Percentiles rank a stretch among this genome's conserved stretches.
Evolutionary conservation across 2,329 filamentous ascomycete species (phyloP).

Genomic region (Dothistroma pini): DNA sequence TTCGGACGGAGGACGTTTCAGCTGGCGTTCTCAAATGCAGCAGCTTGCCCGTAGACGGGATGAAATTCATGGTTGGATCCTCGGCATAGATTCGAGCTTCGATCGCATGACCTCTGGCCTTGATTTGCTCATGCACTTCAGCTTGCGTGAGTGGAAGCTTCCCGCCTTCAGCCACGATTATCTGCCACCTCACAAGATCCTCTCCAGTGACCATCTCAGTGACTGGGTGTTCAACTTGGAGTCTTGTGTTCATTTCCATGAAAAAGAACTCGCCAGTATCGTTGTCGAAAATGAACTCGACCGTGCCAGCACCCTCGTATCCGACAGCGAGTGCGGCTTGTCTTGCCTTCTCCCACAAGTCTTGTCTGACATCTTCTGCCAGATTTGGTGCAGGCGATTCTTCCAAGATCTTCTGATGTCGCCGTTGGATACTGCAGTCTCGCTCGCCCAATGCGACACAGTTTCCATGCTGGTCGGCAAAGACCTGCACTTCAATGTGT

Average conservation of each 20-base stretch:
- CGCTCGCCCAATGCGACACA: conserved; percentile 62
- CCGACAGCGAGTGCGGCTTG: conserved; percentile 60
- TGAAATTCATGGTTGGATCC: conserved; percentile 85
- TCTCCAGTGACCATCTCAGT: conserved; percentile 74
- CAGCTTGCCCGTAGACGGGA: conserved; percentile 87
- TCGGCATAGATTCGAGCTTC: conserved; percentile 97
- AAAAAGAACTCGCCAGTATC: conserved; percentile 64
- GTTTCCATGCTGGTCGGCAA: conserved; percentile 63
- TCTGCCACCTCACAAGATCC: conserved; percentile 92
- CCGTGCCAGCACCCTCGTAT: conserved; percentile 64
- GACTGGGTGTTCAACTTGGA: conserved; percentile 97
- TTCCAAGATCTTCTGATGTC: conserved; percentile 65
- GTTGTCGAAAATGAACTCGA: conserved; percentile 68
- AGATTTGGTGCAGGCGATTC: conserved; percentile 63
- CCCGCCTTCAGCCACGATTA: conserved; percentile 74
- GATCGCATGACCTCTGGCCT: conserved; percentile 76
- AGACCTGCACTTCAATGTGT: conserved; percentile 65
- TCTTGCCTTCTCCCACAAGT: conserved; percentile 63
- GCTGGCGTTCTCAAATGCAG: conserved; percentile 75
- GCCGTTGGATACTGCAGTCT: conserved; percentile 63
- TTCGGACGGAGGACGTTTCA: conserved; percentile 68
- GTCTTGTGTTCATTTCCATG: conserved; percentile 72
- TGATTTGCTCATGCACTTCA: conserved; percentile 66
- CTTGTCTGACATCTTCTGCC: conserved; percentile 56
- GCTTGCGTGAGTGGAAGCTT: conserved; percentile 62